Evolutionary conservation across 768 basidiomycete genomes (phyloP), one percentile per base, ranked within the genome.

Genomic region (Artomyces pyxidatus): DNA sequence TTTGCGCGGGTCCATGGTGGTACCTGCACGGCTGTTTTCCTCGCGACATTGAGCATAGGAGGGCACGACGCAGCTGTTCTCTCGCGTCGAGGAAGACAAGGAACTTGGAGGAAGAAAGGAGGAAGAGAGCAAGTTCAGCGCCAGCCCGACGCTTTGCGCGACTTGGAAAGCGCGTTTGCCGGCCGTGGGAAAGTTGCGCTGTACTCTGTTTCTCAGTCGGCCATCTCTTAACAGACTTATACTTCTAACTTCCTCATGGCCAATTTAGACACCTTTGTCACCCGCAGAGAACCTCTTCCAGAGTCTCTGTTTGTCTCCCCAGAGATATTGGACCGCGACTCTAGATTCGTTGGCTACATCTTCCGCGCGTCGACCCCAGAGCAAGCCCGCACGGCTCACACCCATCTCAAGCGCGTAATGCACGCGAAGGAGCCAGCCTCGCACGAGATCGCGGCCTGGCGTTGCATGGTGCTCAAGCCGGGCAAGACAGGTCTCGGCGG

Each of bases 381-480:
- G 5, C 76, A 78, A 47, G 86, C 80, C 3, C 69, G 66, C 43
- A 63, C 66, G 22, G 71, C 71, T 32, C 64, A 78, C 35, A 68
- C 72, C 27, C 73, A 85, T 53, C 63, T 83, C 37, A 75, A 74
- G 51, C 63, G 78, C 48, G 74, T 83, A 37, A 62, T 80, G 1
- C 85, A 88, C 58, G 72, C 68, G 4, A 53, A 70, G 29, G 78
- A 74, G 37, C 77, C 75, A 10, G 83, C 84, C 0, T 70, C 80
- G 10, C 83, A 88, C 54, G 81, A 86, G 59, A 85, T 92, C 38
- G 70, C 74, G 32, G 90, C 87, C 5, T 92, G 84, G 83, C 71
- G 90, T 28, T 82, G 79, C 58, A 86, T 93, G 83, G 72, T 73
- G 0, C 65, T 85, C 47, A 87, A 81, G 63, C 58, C 69, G 10